Conservation (phyloP, 164 flowering plant species). For the Magnolia kwangsiensis region DNA sequence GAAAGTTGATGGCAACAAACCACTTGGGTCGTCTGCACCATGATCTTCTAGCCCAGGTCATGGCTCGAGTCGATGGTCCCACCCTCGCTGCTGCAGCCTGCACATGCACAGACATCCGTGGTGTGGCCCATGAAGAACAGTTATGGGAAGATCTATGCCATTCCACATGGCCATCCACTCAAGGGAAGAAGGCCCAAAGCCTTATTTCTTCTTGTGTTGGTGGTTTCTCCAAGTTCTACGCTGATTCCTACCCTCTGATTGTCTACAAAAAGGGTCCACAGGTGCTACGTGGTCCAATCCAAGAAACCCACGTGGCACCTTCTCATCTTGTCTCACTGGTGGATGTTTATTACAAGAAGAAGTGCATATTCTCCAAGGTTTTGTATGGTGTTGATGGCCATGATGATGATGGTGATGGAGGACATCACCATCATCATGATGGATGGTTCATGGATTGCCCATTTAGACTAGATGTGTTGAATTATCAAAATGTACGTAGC, state of each 20-base stretch:
- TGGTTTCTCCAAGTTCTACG: conserved; percentile 21
- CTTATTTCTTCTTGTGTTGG: conserved; percentile 7
- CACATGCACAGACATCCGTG: conserved; percentile 19
- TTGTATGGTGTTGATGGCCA: conserved; percentile 19
- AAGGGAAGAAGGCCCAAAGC: conserved; percentile 1
- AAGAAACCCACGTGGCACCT: conserved; percentile 2
- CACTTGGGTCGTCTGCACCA: conserved; percentile 6
- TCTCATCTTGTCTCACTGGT: conserved; percentile 13
- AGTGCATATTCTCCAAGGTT: conserved; percentile 27
- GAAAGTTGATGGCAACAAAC: background rate
- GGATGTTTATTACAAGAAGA: conserved; percentile 16
- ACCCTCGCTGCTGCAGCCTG: conserved; percentile 25
- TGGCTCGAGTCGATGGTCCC: conserved; percentile 24
- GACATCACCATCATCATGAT: background rate
- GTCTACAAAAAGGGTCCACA: background rate
- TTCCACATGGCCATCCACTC: conserved; percentile 32
- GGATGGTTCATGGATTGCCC: conserved; percentile 22
- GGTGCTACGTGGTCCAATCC: too few relatives aligned
- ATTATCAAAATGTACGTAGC: background rate
- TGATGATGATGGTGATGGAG: conserved; percentile 1
- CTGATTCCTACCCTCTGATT: conserved; percentile 24
- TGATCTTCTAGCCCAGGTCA: conserved; percentile 20
- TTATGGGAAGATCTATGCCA: conserved; percentile 24
- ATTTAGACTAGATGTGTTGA: conserved; percentile 18
- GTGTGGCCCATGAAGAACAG: conserved; percentile 10